These are phyloP conservation scores for Ormosia semicastrata DNA, from an alignment of 306 rosid species.

Conservation along the genomic window DNA sequence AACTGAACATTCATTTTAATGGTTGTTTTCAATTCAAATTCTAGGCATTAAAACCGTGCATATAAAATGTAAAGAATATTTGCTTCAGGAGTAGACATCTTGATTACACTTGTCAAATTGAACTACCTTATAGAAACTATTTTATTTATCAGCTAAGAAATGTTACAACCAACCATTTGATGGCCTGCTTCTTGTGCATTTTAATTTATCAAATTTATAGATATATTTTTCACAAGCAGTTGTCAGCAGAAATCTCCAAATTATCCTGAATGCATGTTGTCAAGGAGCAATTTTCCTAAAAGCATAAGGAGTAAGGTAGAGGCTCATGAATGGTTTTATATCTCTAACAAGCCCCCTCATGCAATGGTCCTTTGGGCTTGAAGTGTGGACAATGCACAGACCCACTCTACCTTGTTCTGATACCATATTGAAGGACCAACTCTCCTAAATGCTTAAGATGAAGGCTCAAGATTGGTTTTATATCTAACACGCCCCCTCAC, in stretches of 20 bases:
- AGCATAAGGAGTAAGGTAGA: neutral
- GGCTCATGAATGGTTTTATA: neutral
- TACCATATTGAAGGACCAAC: neutral
- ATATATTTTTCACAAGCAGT: neutral
- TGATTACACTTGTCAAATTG: neutral
- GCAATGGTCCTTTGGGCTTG: neutral
- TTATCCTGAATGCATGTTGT: neutral
- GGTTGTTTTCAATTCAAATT: neutral
- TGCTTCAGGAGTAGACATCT: neutral
- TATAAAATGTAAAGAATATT: neutral
- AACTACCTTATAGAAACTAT: neutral
- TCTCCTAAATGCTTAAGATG: neutral
- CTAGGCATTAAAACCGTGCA: neutral
- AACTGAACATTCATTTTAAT: neutral
- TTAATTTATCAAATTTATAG: neutral
- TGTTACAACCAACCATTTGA: neutral
- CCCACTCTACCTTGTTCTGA: neutral
- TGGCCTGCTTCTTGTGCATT: neutral
- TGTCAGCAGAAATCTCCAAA: neutral
- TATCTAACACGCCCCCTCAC: neutral
- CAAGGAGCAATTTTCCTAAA: neutral
- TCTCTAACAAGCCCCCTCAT: neutral
- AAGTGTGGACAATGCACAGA: neutral
- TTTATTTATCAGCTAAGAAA: neutral
- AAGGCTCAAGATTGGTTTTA: neutral